A percentile compares a stretch with the other conserved stretches of the same genome.
These are phyloP conservation scores for Rhododendron ferrugineum DNA, from an alignment of 148 eudicot genomes.

Conservation along the genomic window DNA sequence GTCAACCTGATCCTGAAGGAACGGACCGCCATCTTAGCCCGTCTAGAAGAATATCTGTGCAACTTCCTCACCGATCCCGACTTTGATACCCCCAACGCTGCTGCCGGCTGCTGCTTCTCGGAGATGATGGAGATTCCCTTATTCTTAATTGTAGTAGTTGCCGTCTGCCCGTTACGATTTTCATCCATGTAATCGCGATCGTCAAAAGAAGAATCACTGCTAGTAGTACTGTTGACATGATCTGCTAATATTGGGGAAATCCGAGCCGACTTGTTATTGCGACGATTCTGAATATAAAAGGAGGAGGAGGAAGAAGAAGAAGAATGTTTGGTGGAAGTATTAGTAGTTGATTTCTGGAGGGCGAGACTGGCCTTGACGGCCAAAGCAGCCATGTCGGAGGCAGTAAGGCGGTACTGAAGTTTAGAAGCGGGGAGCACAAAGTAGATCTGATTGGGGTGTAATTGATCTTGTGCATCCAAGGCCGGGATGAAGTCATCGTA, in stretches of 20 bases:
- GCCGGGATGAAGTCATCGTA: constrained; percentile 32
- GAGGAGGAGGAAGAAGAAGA: neutral
- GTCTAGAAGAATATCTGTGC: constrained; percentile 30
- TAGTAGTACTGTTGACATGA: neutral
- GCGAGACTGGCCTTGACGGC: constrained; percentile 43
- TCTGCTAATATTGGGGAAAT: constrained; percentile 23
- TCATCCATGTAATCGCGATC: neutral
- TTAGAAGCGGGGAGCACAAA: constrained; percentile 29
- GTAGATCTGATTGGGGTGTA: constrained; percentile 30
- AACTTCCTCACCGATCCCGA: constrained; percentile 27
- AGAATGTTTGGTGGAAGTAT: neutral
- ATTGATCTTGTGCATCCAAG: constrained; percentile 11
- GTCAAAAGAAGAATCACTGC: neutral
- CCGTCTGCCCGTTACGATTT: neutral
- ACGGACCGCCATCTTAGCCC: constrained; percentile 32
- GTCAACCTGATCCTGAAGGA: constrained; percentile 31
- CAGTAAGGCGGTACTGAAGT: constrained; percentile 24
- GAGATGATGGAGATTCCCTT: neutral
- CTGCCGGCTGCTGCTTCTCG: neutral
- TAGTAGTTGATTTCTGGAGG: neutral
- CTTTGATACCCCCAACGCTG: constrained; percentile 17
- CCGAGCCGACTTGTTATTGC: constrained; percentile 5
- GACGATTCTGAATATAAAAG: neutral
- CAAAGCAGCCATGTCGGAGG: constrained; percentile 43
- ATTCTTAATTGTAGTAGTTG: neutral